Conservation (phyloP, 768 basidiomycete species). For the Plicaturopsis crispa region DNA sequence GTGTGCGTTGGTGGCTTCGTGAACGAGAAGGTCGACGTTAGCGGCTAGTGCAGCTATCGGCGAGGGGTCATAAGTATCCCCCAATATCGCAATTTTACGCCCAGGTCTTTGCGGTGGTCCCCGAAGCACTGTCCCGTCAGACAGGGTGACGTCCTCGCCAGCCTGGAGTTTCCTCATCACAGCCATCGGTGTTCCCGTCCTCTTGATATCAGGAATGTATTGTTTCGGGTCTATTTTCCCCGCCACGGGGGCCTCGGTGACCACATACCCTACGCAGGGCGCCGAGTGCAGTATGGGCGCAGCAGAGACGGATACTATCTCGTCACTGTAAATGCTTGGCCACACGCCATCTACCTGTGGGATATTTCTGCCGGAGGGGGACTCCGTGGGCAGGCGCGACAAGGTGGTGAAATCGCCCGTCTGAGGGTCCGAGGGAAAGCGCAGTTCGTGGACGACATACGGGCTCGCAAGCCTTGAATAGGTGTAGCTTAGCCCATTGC, state of each 20-base stretch:
- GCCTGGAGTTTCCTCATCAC: constrained; percentile 60
- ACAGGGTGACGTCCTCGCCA: constrained; percentile 54
- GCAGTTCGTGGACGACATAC: constrained; percentile 82
- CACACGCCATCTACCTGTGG: constrained; percentile 51
- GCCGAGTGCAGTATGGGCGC: constrained; percentile 77
- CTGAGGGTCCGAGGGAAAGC: constrained; percentile 50
- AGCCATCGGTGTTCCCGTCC: constrained; percentile 63
- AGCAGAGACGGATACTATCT: constrained; percentile 56
- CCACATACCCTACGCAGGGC: constrained; percentile 74
- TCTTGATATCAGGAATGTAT: constrained; percentile 62
- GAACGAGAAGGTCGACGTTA: constrained; percentile 69
- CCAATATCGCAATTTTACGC: constrained; percentile 73
- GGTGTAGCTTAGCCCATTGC: constrained; percentile 59
- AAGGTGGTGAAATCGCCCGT: constrained; percentile 41
- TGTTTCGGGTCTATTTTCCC: constrained; percentile 68
- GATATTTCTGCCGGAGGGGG: constrained; percentile 56
- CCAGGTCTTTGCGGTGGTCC: constrained; percentile 63
- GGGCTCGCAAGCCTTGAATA: constrained; percentile 56
- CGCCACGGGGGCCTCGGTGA: constrained; percentile 62
- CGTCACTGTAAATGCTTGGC: constrained; percentile 54
- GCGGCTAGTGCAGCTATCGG: constrained; percentile 50
- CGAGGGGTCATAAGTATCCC: constrained; percentile 81
- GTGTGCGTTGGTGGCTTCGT: constrained; percentile 88
- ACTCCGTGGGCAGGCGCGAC: constrained; percentile 45
- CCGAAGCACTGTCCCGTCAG: constrained; percentile 64